These are phyloP conservation scores for Trichoderma virens DNA, from an alignment of 495 filamentous ascomycete genomes.

Conservation along the genomic window DNA sequence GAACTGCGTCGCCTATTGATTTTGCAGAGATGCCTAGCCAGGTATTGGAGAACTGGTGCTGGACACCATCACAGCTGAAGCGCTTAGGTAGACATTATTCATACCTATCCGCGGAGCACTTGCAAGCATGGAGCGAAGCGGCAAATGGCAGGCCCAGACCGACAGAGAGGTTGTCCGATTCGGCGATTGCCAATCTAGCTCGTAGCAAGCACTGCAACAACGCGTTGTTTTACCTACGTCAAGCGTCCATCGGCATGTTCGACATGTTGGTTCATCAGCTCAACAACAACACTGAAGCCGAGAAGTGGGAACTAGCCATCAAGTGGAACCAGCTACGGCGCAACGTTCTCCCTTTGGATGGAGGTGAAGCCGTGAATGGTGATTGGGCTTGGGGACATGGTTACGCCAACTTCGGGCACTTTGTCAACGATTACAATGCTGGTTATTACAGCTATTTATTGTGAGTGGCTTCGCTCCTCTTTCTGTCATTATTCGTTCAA, in stretches of 20 bases:
- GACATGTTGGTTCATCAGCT: not conserved
- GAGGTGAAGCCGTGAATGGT: not conserved
- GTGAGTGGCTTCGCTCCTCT: no score
- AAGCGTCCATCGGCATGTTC: not conserved
- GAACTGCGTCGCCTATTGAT: constrained; percentile 39
- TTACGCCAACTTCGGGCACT: not conserved
- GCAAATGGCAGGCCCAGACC: not conserved
- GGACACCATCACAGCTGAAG: constrained; percentile 43
- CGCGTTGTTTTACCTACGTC: not conserved
- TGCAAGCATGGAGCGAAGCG: not conserved
- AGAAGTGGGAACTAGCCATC: not conserved
- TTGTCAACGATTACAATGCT: not conserved
- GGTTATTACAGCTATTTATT: not conserved
- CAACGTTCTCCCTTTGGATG: not conserved
- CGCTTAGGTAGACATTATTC: not conserved
- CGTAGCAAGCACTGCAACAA: not conserved
- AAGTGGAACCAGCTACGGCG: not conserved
- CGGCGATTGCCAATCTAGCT: not conserved
- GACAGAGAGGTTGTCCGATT: not conserved
- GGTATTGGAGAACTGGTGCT: constrained; percentile 76
- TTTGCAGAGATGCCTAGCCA: constrained; percentile 67
- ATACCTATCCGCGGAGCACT: not conserved
- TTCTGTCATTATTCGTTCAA: no score
- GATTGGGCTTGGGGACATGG: not conserved
- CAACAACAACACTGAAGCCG: not conserved